Evolutionary conservation across 2,329 filamentous ascomycete species (phyloP).

Genomic region (Lachnellula subtilissima): DNA sequence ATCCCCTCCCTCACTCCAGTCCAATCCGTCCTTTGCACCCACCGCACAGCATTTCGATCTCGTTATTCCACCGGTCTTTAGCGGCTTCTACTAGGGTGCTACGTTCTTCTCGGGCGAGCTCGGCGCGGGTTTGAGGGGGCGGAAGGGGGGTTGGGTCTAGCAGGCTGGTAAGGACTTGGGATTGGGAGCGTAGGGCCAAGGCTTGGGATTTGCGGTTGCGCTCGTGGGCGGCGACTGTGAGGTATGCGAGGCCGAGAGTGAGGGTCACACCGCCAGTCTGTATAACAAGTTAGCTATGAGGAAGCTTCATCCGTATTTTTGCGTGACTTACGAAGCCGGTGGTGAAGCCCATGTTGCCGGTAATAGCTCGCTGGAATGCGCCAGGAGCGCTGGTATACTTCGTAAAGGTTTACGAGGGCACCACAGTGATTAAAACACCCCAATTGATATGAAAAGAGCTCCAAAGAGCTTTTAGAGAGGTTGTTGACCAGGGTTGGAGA

Average conservation of each 20-base stretch:
- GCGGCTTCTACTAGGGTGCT: slow-evolving; percentile 58
- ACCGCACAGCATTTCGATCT: slow-evolving; percentile 63
- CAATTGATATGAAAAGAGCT: slow-evolving; percentile 16
- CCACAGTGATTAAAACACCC: background rate
- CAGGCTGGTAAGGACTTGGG: slow-evolving; percentile 48
- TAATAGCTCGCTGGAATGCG: slow-evolving; percentile 7
- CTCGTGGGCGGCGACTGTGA: slow-evolving; percentile 65
- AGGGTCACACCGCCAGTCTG: slow-evolving; percentile 73
- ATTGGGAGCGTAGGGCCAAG: slow-evolving; percentile 52
- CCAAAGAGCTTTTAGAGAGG: slow-evolving; percentile 13
- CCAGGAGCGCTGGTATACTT: slow-evolving; percentile 9
- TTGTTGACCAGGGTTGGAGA: slow-evolving; percentile 9
- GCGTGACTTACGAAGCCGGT: slow-evolving; percentile 62
- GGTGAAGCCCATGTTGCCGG: slow-evolving; percentile 62
- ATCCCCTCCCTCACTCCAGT: slow-evolving; percentile 53
- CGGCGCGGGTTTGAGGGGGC: slow-evolving; percentile 46
- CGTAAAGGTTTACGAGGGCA: background rate
- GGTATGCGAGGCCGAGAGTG: slow-evolving; percentile 68
- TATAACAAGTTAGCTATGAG: slow-evolving; percentile 6
- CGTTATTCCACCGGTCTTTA: slow-evolving; percentile 75
- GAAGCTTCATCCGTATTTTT: background rate
- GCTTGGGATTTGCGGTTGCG: slow-evolving; percentile 59
- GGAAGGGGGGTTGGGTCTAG: slow-evolving; percentile 44
- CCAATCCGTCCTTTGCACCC: slow-evolving; percentile 65
- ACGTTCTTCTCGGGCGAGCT: slow-evolving; percentile 47